A percentile compares a stretch with the other conserved stretches of the same genome.
Evolutionary conservation across 495 filamentous ascomycete genomes (phyloP).

Genomic region (Aspergillus wentii): DNA sequence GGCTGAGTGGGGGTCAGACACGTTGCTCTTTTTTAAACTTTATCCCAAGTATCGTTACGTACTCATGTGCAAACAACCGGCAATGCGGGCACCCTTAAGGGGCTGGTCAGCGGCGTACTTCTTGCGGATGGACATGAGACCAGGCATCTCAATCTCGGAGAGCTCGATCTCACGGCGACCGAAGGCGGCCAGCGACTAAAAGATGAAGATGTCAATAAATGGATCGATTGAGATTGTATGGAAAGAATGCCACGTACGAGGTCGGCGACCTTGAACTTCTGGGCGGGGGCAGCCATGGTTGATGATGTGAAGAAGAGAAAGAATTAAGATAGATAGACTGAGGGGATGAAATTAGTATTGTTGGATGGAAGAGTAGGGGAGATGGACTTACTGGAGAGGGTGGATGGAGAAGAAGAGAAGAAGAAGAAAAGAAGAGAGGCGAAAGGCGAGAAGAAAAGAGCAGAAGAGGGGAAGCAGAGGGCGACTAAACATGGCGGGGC

Average conservation of each 20-base stretch:
- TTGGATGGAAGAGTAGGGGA: neutral
- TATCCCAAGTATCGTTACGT: conserved; percentile 21
- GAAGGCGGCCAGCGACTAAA: conserved; percentile 84
- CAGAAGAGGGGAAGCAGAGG: conserved; percentile 4
- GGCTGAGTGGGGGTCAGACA: conserved; percentile 43
- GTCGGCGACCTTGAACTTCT: conserved; percentile 97
- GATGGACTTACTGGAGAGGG: neutral
- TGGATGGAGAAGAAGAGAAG: neutral
- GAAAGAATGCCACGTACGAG: conserved; percentile 52
- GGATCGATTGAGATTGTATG: neutral
- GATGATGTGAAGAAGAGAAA: conserved; percentile 9
- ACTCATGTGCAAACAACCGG: conserved; percentile 99
- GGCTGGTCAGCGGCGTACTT: conserved; percentile 95
- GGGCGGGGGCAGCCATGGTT: conserved; percentile 68
- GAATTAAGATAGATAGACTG: neutral
- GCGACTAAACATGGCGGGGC: conserved; percentile 4
- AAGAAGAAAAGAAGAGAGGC: conserved; percentile 4
- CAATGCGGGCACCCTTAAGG: conserved; percentile 84
- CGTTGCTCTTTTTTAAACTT: neutral
- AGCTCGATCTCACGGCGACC: conserved; percentile 98
- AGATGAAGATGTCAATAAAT: conserved; percentile 17
- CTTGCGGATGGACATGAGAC: conserved; percentile 88
- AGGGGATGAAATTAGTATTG: conserved; percentile 7
- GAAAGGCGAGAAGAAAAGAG: conserved; percentile 3
- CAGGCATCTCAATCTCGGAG: conserved; percentile 97